These are phyloP conservation scores for Phytopythium ostracodes DNA, from an alignment of 352 stramenopile species.

Conservation along the genomic window DNA sequence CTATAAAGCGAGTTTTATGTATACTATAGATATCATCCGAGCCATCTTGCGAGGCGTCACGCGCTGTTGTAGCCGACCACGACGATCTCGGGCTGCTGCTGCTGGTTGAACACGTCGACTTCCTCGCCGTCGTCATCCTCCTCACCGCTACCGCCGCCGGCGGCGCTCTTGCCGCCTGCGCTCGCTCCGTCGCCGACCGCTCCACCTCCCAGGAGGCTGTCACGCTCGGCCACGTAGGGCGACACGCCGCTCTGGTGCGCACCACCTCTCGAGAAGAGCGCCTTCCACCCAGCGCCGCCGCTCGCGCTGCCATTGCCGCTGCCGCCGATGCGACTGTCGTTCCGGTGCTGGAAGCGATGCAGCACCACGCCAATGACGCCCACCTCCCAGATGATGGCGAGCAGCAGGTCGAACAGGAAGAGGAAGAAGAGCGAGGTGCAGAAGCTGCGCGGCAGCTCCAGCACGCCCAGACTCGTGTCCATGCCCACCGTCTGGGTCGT, in stretches of 20 bases:
- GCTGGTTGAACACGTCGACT: slow-evolving; percentile 22
- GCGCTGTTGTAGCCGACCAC: slow-evolving; percentile 18
- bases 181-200: slow-evolving; percentile 9
- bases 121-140: slow-evolving; percentile 45
- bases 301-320: slow-evolving; percentile 5
- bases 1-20: neutral
- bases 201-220: slow-evolving; percentile 33
- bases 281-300: slow-evolving; percentile 13
- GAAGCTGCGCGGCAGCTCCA: slow-evolving; percentile 47
- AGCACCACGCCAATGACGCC: slow-evolving; percentile 52
- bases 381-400: slow-evolving; percentile 57
- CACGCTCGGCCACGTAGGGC: slow-evolving; percentile 43
- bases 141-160: slow-evolving; percentile 15
- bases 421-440: slow-evolving; percentile 62
- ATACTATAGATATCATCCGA: neutral
- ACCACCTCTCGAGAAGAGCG: slow-evolving; percentile 14
- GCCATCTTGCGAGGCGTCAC: neutral
- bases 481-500: slow-evolving; percentile 41
- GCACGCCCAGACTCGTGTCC: slow-evolving; percentile 55
- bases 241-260: slow-evolving; percentile 40
- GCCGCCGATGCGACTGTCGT: slow-evolving; percentile 10
- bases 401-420: slow-evolving; percentile 56
- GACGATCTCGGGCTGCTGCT: slow-evolving; percentile 28
- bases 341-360: slow-evolving; percentile 42
- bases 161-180: slow-evolving; percentile 6